phyloP scores from a whole-genome alignment of 2,329 filamentous ascomycete species.

The Epichloe bromicola region DNA sequence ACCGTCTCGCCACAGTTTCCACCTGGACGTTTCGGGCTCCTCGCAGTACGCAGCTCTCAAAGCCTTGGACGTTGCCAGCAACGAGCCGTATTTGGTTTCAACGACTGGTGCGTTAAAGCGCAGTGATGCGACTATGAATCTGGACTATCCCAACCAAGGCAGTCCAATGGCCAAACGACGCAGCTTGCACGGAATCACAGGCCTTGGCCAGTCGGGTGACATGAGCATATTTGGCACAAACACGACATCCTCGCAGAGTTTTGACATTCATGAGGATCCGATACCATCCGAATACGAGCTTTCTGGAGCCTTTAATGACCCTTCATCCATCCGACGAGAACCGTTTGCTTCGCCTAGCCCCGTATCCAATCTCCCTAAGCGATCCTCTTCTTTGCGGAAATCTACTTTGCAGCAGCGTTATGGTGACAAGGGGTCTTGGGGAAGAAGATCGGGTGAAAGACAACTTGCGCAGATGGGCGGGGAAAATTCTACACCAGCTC shows the following conservation, averaged over 20 bases:
- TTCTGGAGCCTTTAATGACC: conserved; percentile 19
- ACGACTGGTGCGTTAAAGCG: conserved; percentile 76
- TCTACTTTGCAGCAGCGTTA: conserved; percentile 81
- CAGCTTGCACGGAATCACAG: conserved; percentile 67
- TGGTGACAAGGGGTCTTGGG: conserved; percentile 52
- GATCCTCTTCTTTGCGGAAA: conserved; percentile 66
- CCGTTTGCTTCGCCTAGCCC: conserved; percentile 31
- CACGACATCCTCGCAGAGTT: conserved; percentile 27
- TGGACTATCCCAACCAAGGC: conserved; percentile 64
- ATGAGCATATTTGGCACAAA: conserved; percentile 67
- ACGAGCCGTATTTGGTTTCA: conserved; percentile 18
- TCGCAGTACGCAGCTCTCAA: conserved; percentile 38
- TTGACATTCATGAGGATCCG: conserved; percentile 39
- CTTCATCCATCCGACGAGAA: conserved; percentile 20
- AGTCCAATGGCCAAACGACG: conserved; percentile 86
- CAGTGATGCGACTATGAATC: conserved; percentile 77
- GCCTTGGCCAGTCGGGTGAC: conserved; percentile 38
- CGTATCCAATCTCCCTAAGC: conserved; percentile 45
- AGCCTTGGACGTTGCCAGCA: conserved; percentile 31
- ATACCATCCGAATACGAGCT: conserved; percentile 39
- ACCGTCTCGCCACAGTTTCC: conserved; percentile 39
- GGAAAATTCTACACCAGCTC: conserved; percentile 45
- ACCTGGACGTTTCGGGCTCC: conserved; percentile 42
- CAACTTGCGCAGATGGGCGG: conserved; percentile 36
- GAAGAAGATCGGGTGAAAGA: conserved; percentile 43